Evolutionary conservation across 2,329 filamentous ascomycete genomes (phyloP).

Genomic region (Aspergillus pseudoglaucus): DNA sequence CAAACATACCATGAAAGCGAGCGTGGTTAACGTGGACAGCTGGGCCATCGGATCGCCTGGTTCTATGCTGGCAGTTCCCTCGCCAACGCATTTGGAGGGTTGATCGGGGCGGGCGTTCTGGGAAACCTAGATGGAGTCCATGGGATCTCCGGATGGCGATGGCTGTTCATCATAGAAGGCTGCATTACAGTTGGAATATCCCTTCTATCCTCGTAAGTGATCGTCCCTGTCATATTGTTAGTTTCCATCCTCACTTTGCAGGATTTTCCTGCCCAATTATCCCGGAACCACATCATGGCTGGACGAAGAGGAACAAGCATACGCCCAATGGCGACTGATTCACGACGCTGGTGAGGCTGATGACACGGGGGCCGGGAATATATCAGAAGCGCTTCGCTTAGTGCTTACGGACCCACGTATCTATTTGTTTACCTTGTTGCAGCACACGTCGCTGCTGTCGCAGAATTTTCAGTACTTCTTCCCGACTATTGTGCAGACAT

Average conservation of each 20-base stretch:
- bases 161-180: slow-evolving; percentile 35
- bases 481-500: slow-evolving; percentile 56
- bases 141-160: slow-evolving; percentile 28
- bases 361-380: slow-evolving; percentile 35
- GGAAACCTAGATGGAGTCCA: slow-evolving; percentile 26
- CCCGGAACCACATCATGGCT: slow-evolving; percentile 50
- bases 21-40: slow-evolving; percentile 35
- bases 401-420: slow-evolving; percentile 26
- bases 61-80: slow-evolving; percentile 45
- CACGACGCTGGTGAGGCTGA: slow-evolving; percentile 44
- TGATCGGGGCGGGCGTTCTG: slow-evolving; percentile 47
- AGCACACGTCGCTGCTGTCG: slow-evolving; percentile 43
- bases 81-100: slow-evolving; percentile 47
- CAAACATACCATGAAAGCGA: slow-evolving; percentile 40
- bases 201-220: slow-evolving; percentile 28
- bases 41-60: slow-evolving; percentile 43
- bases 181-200: slow-evolving; percentile 34
- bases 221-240: background rate
- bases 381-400: slow-evolving; percentile 40
- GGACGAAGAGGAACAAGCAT: slow-evolving; percentile 45
- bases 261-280: slow-evolving; percentile 43
- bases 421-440: slow-evolving; percentile 40
- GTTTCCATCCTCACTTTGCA: slow-evolving; percentile 22
- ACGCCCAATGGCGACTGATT: slow-evolving; percentile 48
- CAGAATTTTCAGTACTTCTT: slow-evolving; percentile 62